Evolutionary conservation across 345 rosid genomes (phyloP), one percentile per base, ranked within the genome.

Genomic region (Dipteronia sinensis): DNA sequence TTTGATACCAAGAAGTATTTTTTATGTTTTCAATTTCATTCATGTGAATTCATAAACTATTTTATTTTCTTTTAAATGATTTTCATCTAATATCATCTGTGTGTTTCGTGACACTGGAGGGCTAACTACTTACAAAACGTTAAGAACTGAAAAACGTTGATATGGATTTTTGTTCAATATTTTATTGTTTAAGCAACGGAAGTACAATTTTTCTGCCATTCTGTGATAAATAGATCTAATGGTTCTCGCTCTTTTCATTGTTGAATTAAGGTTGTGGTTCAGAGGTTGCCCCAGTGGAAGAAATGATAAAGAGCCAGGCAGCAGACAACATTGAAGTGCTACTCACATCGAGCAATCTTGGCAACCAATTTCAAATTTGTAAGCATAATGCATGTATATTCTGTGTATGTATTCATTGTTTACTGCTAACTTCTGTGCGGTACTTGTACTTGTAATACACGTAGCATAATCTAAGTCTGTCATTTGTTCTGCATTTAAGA

Each of bases 201-300:
- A n/a, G n/a, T n/a, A 1, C 15, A 40, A 5, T n/a, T 20, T 61
- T 67, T 69, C 22, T 8, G 49, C 19, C 38, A 17, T 67, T 19
- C 22, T 17, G 53, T 66, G 62, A 73, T 73, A 31, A 44, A 31
- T 42, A 56, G 47, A 76, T 23, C 25, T 25, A 61, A 72, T 67
- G 53, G 65, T 64, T 17, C 42, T 12, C 49, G 7, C 8, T 40
- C 7, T 25, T 47, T 0, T 61, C 17, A 10, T 55, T 74, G 51
- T 71, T 69, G 76, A 49, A 73, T 81, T 51, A 81, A 93, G 97
- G 95, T 93, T 80, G 93, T 90, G 20, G 94, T 93, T 59, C 97
- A 89, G 78, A 88, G 93, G 85, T 73, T 95, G 63, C 98, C 98
- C 20, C 98, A 95, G 65, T 87, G 98, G 98, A 95, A 90, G 88